Base-by-base conservation (phyloP, 495 filamentous ascomycete genomes). In the Xylaria venustula region DNA sequence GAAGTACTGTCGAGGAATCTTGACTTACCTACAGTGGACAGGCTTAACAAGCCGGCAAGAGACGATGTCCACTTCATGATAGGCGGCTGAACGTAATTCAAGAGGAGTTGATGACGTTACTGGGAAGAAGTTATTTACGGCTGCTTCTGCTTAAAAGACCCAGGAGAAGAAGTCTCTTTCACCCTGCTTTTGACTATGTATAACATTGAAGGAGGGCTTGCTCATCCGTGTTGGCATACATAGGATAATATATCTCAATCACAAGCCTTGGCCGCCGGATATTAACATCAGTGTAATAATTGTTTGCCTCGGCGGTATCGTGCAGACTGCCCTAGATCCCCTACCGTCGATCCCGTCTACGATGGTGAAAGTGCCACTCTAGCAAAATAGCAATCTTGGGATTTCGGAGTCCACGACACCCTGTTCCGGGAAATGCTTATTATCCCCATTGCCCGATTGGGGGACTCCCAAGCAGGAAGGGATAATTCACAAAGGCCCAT, bases 51-150 rank as follows among this genome's bases (percentile, higher is more conserved):
- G 46, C 45, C 47, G 51, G 57, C 25, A 23, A 59, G 20, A 40
- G 54, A 58, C 12, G 44, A 58, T 58, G 54, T 23, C 57, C 57
- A 60, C 57, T 52, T 52, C 57, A 60, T 60, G 34, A 52, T 60
- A 32, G 20, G 22, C 12, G 23, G 17, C 44, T 15, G 5, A 41
- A 22, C 12, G 34, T 28, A 48, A 11, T n/a, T 40, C 1, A 52
- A n/a, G n/a, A n/a, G n/a, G 44, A 7, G 32, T 26, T 40, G 30
- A 11, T 58, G 23, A 49, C 57, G 15, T 14, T 51, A 12, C 15
- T 42, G 28, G 23, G 32, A 19, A 19, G 46, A 52, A 52, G n/a
- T 22, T 3, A 8, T 7, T 37, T 34, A 20, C 41, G 20, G 25
- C 40, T 34, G 26, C 34, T 47, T 46, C 23, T 30, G 40, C n/a